phyloP scores from a whole-genome alignment of 352 stramenopile species.

The Phytophthora multivora region DNA sequence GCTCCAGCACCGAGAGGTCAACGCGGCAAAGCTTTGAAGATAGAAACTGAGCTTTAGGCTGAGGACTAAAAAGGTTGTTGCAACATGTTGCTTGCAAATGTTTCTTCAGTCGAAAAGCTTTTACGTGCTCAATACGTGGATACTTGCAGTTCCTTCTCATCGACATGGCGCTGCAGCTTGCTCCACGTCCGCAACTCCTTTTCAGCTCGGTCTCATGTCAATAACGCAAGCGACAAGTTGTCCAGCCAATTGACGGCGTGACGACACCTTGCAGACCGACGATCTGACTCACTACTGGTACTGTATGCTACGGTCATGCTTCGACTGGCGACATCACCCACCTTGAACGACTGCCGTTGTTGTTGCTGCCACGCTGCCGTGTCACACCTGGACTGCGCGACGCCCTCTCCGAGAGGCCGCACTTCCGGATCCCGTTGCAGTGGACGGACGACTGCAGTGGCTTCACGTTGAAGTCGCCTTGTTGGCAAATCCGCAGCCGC shows the following conservation, averaged over 20 bases:
- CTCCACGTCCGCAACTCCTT: too few species aligned
- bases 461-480: slow-evolving; percentile 7
- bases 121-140: too few species aligned
- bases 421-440: not conserved
- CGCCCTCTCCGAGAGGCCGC: not conserved
- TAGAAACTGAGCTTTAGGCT: too few species aligned
- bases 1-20: not conserved
- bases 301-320: not conserved
- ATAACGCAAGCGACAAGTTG: too few species aligned
- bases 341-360: too few species aligned
- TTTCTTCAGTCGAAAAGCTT: too few species aligned
- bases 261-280: not conserved
- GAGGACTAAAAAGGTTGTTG: too few species aligned
- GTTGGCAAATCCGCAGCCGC: not conserved
- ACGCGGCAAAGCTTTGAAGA: slow-evolving; percentile 26
- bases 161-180: too few species aligned
- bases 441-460: not conserved
- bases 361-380: slow-evolving; percentile 10
- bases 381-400: not conserved
- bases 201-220: too few species aligned
- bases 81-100: too few species aligned
- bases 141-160: too few species aligned
- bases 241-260: not conserved
- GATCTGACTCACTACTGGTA: not conserved
- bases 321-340: slow-evolving; percentile 11